Percentiles rank a stretch among this genome's conserved stretches.
Evolutionary conservation across 2,329 filamentous ascomycete species (phyloP).

Genomic region (Aurifilum marmelostoma): DNA sequence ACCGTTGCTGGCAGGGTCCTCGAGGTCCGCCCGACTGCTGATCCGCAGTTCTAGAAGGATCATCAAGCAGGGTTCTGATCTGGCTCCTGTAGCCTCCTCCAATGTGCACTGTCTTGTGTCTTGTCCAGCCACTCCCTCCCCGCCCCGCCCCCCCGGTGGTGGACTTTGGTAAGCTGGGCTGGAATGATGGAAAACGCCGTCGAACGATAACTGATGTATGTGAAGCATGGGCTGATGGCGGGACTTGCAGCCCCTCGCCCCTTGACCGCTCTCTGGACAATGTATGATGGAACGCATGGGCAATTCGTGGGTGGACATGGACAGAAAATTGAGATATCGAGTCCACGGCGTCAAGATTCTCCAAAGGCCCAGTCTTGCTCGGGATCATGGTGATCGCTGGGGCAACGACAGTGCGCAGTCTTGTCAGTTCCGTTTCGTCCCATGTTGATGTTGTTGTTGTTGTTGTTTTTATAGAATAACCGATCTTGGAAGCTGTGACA

Average conservation of each 20-base stretch:
- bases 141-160: background rate
- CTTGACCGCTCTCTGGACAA: background rate
- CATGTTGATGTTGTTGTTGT: constrained; percentile 12
- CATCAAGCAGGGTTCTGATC: background rate
- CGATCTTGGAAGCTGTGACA: background rate
- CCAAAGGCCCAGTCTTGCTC: background rate
- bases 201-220: constrained; percentile 10
- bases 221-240: constrained; percentile 4
- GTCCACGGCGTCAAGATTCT: constrained; percentile 6
- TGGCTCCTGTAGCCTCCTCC: background rate
- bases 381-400: background rate
- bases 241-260: background rate
- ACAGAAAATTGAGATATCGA: background rate
- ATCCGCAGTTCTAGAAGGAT: background rate
- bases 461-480: no score
- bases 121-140: background rate
- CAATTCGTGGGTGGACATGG: background rate
- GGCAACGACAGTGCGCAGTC: constrained; percentile 11
- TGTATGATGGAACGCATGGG: background rate
- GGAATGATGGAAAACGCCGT: background rate
- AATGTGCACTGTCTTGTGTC: background rate
- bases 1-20: background rate
- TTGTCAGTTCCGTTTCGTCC: constrained; percentile 24
- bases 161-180: background rate
- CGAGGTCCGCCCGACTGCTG: background rate